These are phyloP conservation scores for Fusarium aywerte DNA, from an alignment of 2,329 filamentous ascomycete genomes.

Conservation along the genomic window DNA sequence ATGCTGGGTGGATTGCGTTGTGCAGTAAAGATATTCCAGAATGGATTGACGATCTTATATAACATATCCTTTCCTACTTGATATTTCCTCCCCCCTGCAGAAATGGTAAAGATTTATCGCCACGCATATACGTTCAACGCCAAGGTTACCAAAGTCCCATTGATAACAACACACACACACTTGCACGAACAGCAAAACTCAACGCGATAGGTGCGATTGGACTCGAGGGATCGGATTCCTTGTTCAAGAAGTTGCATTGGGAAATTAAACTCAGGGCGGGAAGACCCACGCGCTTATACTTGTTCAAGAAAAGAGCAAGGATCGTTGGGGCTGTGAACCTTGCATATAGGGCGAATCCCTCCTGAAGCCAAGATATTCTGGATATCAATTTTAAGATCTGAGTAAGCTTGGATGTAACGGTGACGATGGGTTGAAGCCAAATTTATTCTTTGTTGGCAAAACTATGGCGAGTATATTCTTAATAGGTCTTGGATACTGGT, in stretches of 20 bases:
- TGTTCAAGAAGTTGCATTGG: slow-evolving; percentile 19
- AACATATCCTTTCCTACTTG: background rate
- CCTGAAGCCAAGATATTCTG: slow-evolving; percentile 6
- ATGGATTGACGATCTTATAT: slow-evolving; percentile 8
- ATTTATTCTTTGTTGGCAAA: background rate
- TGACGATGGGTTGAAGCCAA: background rate
- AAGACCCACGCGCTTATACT: slow-evolving; percentile 25
- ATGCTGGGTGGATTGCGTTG: background rate
- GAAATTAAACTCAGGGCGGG: slow-evolving; percentile 19
- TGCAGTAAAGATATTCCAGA: background rate
- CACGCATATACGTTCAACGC: background rate
- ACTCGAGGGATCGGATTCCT: slow-evolving; percentile 15
- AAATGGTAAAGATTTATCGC: too few relatives aligned
- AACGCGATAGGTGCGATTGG: slow-evolving; percentile 17
- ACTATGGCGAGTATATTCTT: background rate
- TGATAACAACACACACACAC: background rate
- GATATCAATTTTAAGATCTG: background rate
- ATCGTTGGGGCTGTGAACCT: background rate
- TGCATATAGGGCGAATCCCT: background rate
- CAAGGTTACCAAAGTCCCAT: background rate
- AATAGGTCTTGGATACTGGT: background rate
- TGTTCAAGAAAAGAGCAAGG: background rate
- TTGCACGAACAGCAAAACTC: background rate
- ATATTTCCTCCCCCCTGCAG: background rate
- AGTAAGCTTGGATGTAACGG: slow-evolving; percentile 1